Evolutionary conservation across 1,139 yeast species (phyloP), one percentile per base, ranked within the genome.

Genomic region (Debaryomyces nepalensis): DNA sequence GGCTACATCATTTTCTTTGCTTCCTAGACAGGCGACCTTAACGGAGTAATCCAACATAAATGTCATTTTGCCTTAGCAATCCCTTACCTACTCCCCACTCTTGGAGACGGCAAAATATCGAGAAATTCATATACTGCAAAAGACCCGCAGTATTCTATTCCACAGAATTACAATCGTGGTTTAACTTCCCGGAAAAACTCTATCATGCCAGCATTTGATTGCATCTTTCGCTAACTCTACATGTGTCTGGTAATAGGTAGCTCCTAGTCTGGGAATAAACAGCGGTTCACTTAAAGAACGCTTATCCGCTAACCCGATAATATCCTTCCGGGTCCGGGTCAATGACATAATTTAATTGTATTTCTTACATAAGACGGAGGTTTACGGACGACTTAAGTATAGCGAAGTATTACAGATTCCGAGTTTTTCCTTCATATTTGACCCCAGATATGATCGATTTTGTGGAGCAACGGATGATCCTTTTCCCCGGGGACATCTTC

Each of bases 401-500:
- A 24, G 30, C 4, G 12, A 8, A 22, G 15, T 14, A 15, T 10
- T 10, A 8, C 6, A 9, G 5, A 2, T 34, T 16, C 37, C 39
- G 31, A 30, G n/a, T 29, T 35, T 20, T 18, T 30, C 39, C 36
- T 26, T 15, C 4, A 27, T 10, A 19, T 14, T 35, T 23, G 21
- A 31, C 36, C 32, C 37, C 37, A 34, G 37, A 34, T 19, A 23
- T 15, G 9, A 18, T 31, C 18, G 29, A 18, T 34, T 34, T 34
- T 34, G 37, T 34, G 37, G 37, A 26, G 37, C 30, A 34, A 11
- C 21, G 30, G 37, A 34, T 14, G 20, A 12, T 38, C 41, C 41
- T 20, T 38, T 38, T 18, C 22, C 29, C 41, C 41, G 41, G 41
- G 41, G 16, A 18, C 16, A 24, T 14, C 15, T 34, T 34, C 15